Conservation (phyloP, 139 green algal species). For the Tetraselmis chui region DNA sequence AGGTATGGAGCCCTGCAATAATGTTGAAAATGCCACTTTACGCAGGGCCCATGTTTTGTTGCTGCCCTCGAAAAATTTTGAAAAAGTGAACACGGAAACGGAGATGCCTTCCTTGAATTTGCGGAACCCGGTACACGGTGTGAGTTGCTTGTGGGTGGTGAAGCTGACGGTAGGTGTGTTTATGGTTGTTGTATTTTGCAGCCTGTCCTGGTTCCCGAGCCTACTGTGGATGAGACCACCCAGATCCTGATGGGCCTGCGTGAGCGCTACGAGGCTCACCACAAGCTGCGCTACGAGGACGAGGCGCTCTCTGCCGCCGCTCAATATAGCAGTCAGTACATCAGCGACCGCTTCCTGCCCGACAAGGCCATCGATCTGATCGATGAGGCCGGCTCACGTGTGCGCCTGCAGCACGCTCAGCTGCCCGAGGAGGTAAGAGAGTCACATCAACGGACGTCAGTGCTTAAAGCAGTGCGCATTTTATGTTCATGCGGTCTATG, state of each 20-base stretch:
- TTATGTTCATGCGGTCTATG: no score
- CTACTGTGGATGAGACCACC: slow-evolving; percentile 17
- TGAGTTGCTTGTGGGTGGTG: no score
- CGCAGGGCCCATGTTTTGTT: no score
- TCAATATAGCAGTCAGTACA: slow-evolving; percentile 22
- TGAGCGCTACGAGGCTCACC: slow-evolving; percentile 21
- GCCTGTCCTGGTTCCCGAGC: slow-evolving; percentile 77
- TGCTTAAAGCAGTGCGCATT: no score
- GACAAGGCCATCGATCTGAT: slow-evolving; percentile 97
- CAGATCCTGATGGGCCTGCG: slow-evolving; percentile 24
- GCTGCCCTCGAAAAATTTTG: no score
- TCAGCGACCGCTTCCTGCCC: slow-evolving; percentile 43
- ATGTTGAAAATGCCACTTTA: no score
- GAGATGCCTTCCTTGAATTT: no score
- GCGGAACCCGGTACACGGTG: no score
- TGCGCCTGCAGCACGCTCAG: slow-evolving; percentile 91
- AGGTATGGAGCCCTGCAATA: neutral
- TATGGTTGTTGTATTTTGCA: no score
- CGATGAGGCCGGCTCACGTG: slow-evolving; percentile 94
- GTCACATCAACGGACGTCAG: no score
- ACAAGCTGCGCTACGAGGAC: slow-evolving; percentile 17
- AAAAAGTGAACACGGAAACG: no score
- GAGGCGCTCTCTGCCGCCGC: slow-evolving; percentile 29
- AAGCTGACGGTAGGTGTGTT: no score
- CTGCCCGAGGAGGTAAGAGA: slow-evolving; percentile 95